Evolutionary conservation across 306 rosid species (phyloP).

Genomic region (Fagus crenata): DNA sequence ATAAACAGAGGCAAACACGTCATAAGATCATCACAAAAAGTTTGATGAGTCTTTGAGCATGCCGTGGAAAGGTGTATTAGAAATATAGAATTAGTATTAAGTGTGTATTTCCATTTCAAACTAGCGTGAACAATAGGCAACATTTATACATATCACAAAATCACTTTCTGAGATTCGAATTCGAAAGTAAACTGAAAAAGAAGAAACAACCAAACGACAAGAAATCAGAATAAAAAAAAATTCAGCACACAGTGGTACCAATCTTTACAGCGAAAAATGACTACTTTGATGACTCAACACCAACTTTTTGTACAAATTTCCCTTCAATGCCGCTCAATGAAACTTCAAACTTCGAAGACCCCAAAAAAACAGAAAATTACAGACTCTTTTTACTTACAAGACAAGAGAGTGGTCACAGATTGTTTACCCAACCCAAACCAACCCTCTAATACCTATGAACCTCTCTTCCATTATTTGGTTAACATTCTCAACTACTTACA

Average conservation of each 20-base stretch:
- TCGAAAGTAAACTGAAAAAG: background rate
- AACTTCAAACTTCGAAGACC: conserved; percentile 35
- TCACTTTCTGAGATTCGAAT: conserved; percentile 1
- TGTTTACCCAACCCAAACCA: conserved; percentile 29
- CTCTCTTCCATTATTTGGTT: conserved; percentile 33
- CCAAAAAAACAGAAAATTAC: conserved; percentile 24
- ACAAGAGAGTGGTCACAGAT: conserved; percentile 30
- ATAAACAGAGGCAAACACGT: background rate
- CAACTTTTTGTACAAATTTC: conserved; percentile 54
- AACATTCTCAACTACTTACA: conserved; percentile 32
- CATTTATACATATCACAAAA: background rate
- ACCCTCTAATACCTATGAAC: conserved; percentile 22
- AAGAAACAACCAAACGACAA: background rate
- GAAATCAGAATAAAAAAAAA: background rate
- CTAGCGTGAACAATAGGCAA: conserved; percentile 3
- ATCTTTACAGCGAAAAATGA: too few relatives aligned
- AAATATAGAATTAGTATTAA: background rate
- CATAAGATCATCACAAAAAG: background rate
- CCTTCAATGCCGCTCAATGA: conserved; percentile 34
- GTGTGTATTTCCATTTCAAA: too few relatives aligned
- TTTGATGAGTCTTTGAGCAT: background rate
- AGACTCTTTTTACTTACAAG: conserved; percentile 40
- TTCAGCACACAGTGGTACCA: background rate
- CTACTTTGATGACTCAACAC: conserved; percentile 27
- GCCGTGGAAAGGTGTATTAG: background rate